Base-by-base conservation (phyloP, 176 grass and related monocot species). In the Neostapfia colusana region DNA sequence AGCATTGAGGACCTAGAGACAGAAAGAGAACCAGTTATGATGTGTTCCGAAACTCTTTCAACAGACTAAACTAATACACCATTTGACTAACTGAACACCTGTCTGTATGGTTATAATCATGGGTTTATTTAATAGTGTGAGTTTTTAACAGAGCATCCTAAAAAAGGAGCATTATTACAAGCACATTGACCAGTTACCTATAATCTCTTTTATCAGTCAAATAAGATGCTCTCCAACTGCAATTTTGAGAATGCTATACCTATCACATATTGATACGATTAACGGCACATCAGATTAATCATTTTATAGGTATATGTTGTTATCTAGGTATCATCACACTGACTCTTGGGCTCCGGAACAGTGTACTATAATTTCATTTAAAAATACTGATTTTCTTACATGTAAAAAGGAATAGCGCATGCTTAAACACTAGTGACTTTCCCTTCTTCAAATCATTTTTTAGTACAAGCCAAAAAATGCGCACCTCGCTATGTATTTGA, bases 401-500 rank as follows among this genome's bases (percentile, higher is more conserved):
- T 78, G 24, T 40, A 66, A 51, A 53, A 27, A 49, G 23, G 40
- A 67, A 67, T 21, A 59, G 4, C 31, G 10, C 14, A 18, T 51
- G 43, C 9, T 23, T n/a, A 76, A 66, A 61, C 54, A 65, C 12
- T 76, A 46, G 16, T n/a, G 59, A 12, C 45, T 46, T 44, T 23
- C 8, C 41, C 7, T 43, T 24, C 56, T 63, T 68, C 43, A 25
- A 84, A 70, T 23, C 43, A 84, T 10, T 55, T 68, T 70, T 38
- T 35, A 44, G 57, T 43, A 43, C 46, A 72, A 21, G 20, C 23
- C 14, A 67, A 75, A 58, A 26, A 38, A 51, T 70, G 64, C 67
- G 1, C 41, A 98, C 95, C 88, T 99, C 95, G 27, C 73, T 92
- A 78, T 99, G 95, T 85, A 99, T 99, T 84, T 90, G 95, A 85